Base-by-base conservation (phyloP, 768 basidiomycete species). In the Megacollybia marginata region DNA sequence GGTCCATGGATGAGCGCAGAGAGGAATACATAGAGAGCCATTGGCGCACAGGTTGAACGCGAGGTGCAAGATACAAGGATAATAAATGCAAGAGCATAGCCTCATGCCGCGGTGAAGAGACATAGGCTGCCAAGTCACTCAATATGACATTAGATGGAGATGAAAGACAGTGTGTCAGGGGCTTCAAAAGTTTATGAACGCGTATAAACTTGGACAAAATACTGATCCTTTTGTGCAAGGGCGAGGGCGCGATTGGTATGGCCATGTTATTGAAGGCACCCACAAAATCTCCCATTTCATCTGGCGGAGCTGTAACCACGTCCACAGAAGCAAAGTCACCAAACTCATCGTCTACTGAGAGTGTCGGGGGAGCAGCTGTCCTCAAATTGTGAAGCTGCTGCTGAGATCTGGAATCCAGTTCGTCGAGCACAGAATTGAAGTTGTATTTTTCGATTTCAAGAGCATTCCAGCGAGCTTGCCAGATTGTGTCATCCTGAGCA, bases 321-420 rank as follows among this genome's bases (percentile, higher is more conserved):
- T 72, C 68, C 5, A 76, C 74, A 0, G 74, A 69, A 1, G 85
- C 77, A 61, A 92, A 91, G 60, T 93, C 92, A 4, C 92, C 93
- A 66, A 95, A 95, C 20, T 92, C 91, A 57, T 94, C 90, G 52
- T 91, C 86, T 13, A 83, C 80, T 9, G 74, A 57, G 28, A 85
- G 75, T 1, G 78, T 80, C 1, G 87, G 79, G 15, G 85, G 82
- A 10, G 73, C 75, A 13, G 66, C 69, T 0, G 73, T 68, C 43
- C 72, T 67, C 12, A 66, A 62, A 6, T 61, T 60, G 6, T 58
- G 66, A 2, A 63, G 59, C 53, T 70, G 70, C 15, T 72, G 70
- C 23, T 68, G 66, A 43, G 65, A 61, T 52, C 66, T 68, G 10
- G 64, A 59, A 63, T 89, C 83, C 23, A 89, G 69, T 12, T 77